A percentile compares a stretch with the other conserved stretches of the same genome.
phyloP scores from a whole-genome alignment of 441 rosid species.

The Brassica balearica region DNA sequence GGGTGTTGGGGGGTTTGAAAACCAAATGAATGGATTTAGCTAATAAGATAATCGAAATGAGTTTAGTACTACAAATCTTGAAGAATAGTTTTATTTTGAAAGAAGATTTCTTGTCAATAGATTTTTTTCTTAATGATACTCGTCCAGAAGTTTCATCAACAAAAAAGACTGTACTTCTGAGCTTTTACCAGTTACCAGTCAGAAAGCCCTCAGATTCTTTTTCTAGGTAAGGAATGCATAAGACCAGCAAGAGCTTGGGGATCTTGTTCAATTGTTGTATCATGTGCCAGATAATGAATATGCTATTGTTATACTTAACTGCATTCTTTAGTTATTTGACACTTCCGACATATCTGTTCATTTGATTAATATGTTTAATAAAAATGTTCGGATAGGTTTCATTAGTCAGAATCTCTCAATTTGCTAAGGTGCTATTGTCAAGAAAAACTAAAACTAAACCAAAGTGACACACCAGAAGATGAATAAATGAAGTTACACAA shows the following conservation, averaged over 20 bases:
- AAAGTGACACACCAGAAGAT: conserved; percentile 3
- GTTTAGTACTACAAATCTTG: neutral
- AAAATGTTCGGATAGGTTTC: conserved; percentile 2
- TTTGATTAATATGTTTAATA: neutral
- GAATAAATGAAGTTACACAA: conserved; percentile 23
- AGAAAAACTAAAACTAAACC: neutral
- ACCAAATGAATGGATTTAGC: neutral
- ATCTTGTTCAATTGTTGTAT: neutral
- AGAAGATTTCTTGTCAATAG: neutral
- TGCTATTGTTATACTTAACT: neutral
- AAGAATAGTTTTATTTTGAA: neutral
- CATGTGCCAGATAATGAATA: neutral
- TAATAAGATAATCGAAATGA: neutral
- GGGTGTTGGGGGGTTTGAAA: neutral
- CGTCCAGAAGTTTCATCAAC: neutral
- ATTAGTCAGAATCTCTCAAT: neutral
- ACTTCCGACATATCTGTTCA: neutral
- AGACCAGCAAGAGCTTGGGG: neutral
- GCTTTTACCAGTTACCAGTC: neutral
- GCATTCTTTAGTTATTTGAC: neutral
- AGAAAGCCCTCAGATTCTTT: neutral
- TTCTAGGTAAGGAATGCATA: neutral
- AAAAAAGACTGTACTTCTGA: neutral
- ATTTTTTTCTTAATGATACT: neutral
- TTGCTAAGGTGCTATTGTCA: neutral